Conservation (phyloP, 208 protist species). For the Crithidia fasciculata region DNA sequence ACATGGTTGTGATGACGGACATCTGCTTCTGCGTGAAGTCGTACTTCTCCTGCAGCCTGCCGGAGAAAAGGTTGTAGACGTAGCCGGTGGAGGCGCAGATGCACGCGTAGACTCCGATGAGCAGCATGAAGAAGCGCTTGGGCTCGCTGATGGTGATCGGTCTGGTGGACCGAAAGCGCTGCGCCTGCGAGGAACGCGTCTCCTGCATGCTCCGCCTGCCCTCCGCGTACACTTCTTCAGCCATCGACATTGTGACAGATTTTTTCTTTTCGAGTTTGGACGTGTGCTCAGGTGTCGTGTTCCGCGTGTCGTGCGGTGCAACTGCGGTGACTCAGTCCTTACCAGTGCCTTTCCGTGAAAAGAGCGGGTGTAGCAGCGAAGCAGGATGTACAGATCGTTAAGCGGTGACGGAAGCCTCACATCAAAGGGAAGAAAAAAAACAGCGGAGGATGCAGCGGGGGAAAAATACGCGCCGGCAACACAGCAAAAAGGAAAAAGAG, state of each 20-base stretch:
- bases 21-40: conserved; percentile 77
- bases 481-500: background rate
- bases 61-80: conserved; percentile 84
- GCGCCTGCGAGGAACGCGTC: conserved; percentile 21
- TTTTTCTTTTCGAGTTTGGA: background rate
- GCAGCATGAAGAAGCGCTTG: conserved; percentile 68
- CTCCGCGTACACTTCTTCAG: conserved; percentile 26
- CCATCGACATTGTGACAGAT: conserved; percentile 12
- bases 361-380: background rate
- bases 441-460: no score
- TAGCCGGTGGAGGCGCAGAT: conserved; percentile 71
- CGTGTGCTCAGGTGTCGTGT: background rate
- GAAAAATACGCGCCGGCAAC: no score
- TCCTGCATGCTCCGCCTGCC: conserved; percentile 26
- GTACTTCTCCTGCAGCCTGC: conserved; percentile 68
- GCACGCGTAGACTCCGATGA: conserved; percentile 63
- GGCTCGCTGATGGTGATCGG: conserved; percentile 50
- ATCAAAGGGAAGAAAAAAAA: background rate
- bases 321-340: background rate
- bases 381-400: no score
- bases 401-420: background rate
- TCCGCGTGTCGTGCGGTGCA: background rate
- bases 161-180: conserved; percentile 10
- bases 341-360: no score
- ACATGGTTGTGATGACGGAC: conserved; percentile 72